These are phyloP conservation scores for Ceratobasidium sp. DNA, from an alignment of 1,284 basidiomycete genomes.

Conservation along the genomic window DNA sequence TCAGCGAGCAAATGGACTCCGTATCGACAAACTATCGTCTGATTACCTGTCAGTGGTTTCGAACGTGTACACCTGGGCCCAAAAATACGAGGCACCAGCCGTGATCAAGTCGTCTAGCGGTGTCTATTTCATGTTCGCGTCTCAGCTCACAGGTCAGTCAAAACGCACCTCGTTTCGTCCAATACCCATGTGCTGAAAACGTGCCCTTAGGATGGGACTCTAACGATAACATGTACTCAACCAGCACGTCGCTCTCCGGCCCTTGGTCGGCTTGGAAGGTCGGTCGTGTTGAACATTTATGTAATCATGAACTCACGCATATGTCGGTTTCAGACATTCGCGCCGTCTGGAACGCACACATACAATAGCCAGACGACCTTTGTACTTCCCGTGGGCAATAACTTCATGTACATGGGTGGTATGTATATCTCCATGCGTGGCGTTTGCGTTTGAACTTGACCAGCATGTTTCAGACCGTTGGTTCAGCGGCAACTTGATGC, in stretches of 20 bases:
- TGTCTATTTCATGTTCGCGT: slow-evolving; percentile 50
- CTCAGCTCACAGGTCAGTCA: slow-evolving; percentile 46
- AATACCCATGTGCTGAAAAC: background rate
- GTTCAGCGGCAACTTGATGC: slow-evolving; percentile 49
- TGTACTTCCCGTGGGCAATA: slow-evolving; percentile 48
- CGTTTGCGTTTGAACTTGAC: background rate
- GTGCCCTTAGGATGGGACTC: slow-evolving; percentile 45
- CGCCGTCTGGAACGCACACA: slow-evolving; percentile 47
- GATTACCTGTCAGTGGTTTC: slow-evolving; percentile 47
- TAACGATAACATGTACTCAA: slow-evolving; percentile 49
- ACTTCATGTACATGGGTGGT: slow-evolving; percentile 51
- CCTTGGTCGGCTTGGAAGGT: slow-evolving; percentile 49
- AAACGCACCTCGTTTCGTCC: background rate
- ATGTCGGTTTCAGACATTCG: slow-evolving; percentile 41
- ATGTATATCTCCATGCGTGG: background rate
- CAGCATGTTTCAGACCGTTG: slow-evolving; percentile 45
- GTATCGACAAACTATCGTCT: slow-evolving; percentile 47
- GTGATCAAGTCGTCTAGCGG: slow-evolving; percentile 48
- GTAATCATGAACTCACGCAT: background rate
- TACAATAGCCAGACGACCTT: slow-evolving; percentile 49
- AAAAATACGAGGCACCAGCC: slow-evolving; percentile 48
- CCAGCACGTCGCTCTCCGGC: slow-evolving; percentile 46
- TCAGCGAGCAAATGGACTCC: slow-evolving; percentile 48
- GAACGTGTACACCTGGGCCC: slow-evolving; percentile 47
- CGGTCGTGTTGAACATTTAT: background rate